phyloP scores from a whole-genome alignment of 352 stramenopile species.

The Globisporangium nodosum region DNA sequence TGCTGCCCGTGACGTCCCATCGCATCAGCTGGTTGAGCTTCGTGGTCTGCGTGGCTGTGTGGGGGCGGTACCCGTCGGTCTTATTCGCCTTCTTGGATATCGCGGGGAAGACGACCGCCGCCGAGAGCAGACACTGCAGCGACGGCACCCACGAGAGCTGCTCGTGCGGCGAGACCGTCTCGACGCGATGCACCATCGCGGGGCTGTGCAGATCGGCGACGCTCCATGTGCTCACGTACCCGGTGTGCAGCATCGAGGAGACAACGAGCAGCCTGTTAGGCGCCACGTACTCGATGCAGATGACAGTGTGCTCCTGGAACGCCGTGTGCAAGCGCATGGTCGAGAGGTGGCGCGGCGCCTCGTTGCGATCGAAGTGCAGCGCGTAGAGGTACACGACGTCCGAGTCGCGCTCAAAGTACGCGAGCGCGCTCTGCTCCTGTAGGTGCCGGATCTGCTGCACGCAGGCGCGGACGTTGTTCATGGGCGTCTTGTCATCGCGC shows the following conservation, averaged over 20 bases:
- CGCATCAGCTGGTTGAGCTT: constrained; percentile 53
- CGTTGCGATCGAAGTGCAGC: constrained; percentile 55
- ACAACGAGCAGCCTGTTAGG: constrained; percentile 34
- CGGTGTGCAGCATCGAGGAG: constrained; percentile 45
- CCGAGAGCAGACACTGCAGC: constrained; percentile 42
- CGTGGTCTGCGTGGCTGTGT: constrained; percentile 26
- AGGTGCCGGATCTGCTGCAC: constrained; percentile 54
- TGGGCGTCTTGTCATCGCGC: constrained; percentile 19
- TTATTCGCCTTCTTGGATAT: constrained; percentile 11
- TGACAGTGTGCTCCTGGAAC: constrained; percentile 62
- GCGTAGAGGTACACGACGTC: constrained; percentile 69
- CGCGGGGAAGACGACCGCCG: constrained; percentile 40
- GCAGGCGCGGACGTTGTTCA: constrained; percentile 35
- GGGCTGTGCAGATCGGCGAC: constrained; percentile 42
- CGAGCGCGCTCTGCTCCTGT: constrained; percentile 43
- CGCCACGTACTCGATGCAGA: constrained; percentile 55
- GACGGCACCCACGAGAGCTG: constrained; percentile 50
- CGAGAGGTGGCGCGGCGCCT: constrained; percentile 51
- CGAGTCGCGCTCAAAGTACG: constrained; percentile 58
- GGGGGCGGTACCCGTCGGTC: constrained; percentile 26
- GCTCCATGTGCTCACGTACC: constrained; percentile 60
- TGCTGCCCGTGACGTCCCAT: constrained; percentile 32
- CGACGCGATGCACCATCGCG: constrained; percentile 59
- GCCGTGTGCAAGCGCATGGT: constrained; percentile 68
- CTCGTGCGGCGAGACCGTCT: constrained; percentile 46